Evolutionary conservation across 2,329 filamentous ascomycete genomes (phyloP).

Genomic region (Fusarium devonianum): DNA sequence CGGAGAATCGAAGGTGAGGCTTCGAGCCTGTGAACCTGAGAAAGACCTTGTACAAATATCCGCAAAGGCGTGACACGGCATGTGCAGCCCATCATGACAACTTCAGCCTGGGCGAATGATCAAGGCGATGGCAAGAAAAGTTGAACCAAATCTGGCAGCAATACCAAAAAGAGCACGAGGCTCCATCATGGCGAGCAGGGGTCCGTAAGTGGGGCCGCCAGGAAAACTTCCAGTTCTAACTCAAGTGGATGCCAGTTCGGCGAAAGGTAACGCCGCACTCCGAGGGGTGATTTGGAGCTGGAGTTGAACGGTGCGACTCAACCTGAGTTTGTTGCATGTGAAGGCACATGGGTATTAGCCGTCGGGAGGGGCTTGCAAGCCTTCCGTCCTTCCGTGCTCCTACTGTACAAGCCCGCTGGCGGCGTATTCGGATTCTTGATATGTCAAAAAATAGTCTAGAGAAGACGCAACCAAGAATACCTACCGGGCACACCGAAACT

Average conservation of each 20-base stretch:
- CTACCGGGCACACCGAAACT: no score
- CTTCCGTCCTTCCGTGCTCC: not conserved
- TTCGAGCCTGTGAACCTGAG: slow-evolving; percentile 49
- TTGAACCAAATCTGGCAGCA: slow-evolving; percentile 27
- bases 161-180: slow-evolving; percentile 16
- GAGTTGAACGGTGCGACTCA: no score
- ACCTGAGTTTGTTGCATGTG: no score
- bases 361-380: no score
- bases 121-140: slow-evolving; percentile 30
- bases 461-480: not conserved
- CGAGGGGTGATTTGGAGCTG: no score
- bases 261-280: slow-evolving; percentile 14
- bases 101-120: slow-evolving; percentile 7
- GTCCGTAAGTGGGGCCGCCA: slow-evolving; percentile 33
- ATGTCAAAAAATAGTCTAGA: no score
- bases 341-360: no score
- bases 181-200: slow-evolving; percentile 32
- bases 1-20: slow-evolving; percentile 24
- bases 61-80: slow-evolving; percentile 56
- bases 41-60: slow-evolving; percentile 57
- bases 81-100: slow-evolving; percentile 54
- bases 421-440: slow-evolving; percentile 1
- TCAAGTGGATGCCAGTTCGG: slow-evolving; percentile 5
- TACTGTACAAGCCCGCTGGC: no score
- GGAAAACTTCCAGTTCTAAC: not conserved